Base-by-base conservation (phyloP, 2,329 filamentous ascomycete genomes). In the Neurospora sp. region DNA sequence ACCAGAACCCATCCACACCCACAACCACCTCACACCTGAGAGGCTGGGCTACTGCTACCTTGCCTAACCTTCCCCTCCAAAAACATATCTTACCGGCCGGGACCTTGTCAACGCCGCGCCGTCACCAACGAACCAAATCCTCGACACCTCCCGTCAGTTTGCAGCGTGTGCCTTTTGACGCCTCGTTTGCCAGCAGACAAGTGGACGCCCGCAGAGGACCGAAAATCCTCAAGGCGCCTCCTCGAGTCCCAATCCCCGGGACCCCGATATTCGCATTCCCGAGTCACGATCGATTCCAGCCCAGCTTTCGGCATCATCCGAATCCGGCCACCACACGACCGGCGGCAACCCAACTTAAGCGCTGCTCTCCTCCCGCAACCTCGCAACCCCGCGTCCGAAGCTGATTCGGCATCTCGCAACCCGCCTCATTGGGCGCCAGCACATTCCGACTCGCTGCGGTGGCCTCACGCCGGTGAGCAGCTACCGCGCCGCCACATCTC, bases 401-500 rank as follows among this genome's bases (percentile, higher is more conserved):
- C 52, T 62, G 52, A 62, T 62, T 62, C 52, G 28, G 52, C 52
- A 33, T 62, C 52, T 62, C 52, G 15, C 52, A 62, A 33, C 52
- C 52, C 52, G 52, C 52, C 52, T 62, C 52, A 62, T 62, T 62
- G 52, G 52, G 52, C 52, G 52, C 52, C 28, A 62, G 52, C 67
- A 46, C 62, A 33, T 66, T 58, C 68, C 23, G 40, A 69, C 38
- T 73, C 72, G 71, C 71, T 73, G 75, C 76, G 76, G 76, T 77
- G 73, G 76, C 75, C 74, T 77, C 75, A 75, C 73, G 69, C 71
- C 73, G 74, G 78, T 77, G 77, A 77, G 77, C 74, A 75, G 76
- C 76, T 75, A 75, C 76, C 76, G 75, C 75, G 74, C 73, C 71
- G 71, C 52, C 67, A 72, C 72, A 71, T 77, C 75, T 80, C 86